Evolutionary conservation across 441 rosid genomes (phyloP).

Genomic region (Pelargonium citronellum): DNA sequence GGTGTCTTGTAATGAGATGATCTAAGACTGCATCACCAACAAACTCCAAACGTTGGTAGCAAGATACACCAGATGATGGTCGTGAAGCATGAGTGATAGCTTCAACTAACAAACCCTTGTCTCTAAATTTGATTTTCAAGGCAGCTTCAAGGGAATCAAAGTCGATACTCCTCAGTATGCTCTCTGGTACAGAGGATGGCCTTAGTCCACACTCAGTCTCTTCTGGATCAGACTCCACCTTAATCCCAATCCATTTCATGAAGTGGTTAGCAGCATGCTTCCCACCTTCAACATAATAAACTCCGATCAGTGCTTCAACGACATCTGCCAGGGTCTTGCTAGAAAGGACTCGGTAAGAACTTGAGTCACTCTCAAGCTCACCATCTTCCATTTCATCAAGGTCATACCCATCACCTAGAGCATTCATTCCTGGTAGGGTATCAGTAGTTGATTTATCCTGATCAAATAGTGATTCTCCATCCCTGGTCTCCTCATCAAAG

Average conservation of each 20-base stretch:
- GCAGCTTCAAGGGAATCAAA: constrained; percentile 74
- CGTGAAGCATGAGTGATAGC: constrained; percentile 98
- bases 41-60: constrained; percentile 93
- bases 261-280: constrained; percentile 85
- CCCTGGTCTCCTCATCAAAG: constrained; percentile 88
- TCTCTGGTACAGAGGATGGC: constrained; percentile 63
- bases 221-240: constrained; percentile 71
- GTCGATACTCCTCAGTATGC: constrained; percentile 69
- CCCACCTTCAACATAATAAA: constrained; percentile 92
- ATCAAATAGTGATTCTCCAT: constrained; percentile 77
- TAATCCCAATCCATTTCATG: constrained; percentile 94
- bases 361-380: constrained; percentile 86
- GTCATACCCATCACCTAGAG: constrained; percentile 34
- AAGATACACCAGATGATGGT: constrained; percentile 90
- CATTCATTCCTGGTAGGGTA: constrained; percentile 26
- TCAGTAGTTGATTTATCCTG: constrained; percentile 40
- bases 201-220: constrained; percentile 38
- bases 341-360: constrained; percentile 92
- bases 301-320: constrained; percentile 94
- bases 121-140: constrained; percentile 52
- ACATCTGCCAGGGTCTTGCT: constrained; percentile 99
- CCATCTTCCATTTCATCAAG: constrained; percentile 92
- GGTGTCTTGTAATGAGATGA: constrained; percentile 86
- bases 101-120: constrained; percentile 67
- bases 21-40: constrained; percentile 98